Percentiles rank a stretch among this genome's conserved stretches.
Conservation (phyloP, 345 rosid species). For the Pseudoturritis turrita region DNA sequence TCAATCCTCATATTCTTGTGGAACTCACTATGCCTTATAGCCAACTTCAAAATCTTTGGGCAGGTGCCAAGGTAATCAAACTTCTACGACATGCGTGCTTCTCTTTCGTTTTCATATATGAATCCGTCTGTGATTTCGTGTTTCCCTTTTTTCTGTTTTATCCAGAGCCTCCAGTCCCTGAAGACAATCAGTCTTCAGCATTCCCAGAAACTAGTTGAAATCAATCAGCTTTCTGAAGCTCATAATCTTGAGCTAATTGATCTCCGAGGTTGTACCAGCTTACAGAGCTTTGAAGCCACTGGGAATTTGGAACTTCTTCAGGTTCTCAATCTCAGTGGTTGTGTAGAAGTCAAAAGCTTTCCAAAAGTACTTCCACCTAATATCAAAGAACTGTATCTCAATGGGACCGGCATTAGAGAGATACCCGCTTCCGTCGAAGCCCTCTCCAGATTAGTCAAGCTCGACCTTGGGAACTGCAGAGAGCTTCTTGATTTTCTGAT, state of each 20-base stretch:
- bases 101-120: neutral
- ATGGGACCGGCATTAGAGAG: neutral
- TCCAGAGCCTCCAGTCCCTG: neutral
- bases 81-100: neutral
- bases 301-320: neutral
- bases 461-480: constrained; percentile 8
- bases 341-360: neutral
- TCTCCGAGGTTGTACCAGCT: neutral
- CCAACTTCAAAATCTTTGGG: constrained; percentile 14
- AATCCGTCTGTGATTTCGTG: neutral
- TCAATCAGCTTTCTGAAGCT: neutral
- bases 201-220: neutral
- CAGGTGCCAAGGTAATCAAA: constrained; percentile 4
- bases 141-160: neutral
- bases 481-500: neutral
- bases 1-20: constrained; percentile 6
- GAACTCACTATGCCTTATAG: constrained; percentile 4
- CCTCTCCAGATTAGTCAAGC: constrained; percentile 1
- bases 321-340: constrained; percentile 5
- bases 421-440: neutral
- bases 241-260: neutral
- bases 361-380: constrained; percentile 11
- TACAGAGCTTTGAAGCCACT: neutral
- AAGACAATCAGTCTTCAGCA: constrained; percentile 11
- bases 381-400: constrained; percentile 6